phyloP scores from a whole-genome alignment of 306 rosid genomes.

The Cicer yamashitae region DNA sequence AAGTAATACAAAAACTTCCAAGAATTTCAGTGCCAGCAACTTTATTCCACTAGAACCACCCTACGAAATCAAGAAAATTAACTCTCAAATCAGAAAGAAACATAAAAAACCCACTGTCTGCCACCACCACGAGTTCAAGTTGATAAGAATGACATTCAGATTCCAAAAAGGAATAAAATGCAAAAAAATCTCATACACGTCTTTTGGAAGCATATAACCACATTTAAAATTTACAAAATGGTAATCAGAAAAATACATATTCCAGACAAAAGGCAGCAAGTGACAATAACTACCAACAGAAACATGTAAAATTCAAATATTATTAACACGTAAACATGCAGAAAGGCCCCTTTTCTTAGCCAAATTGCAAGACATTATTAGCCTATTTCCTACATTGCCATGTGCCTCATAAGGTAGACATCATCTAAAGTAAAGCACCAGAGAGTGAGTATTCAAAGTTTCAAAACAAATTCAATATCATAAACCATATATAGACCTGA shows the following conservation, averaged over 20 bases:
- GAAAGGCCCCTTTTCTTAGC: constrained; percentile 5
- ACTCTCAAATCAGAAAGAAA: constrained; percentile 46
- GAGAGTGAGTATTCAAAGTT: not conserved
- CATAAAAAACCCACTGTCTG: constrained; percentile 23
- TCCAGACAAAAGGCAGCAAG: constrained; percentile 19
- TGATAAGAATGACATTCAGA: constrained; percentile 24
- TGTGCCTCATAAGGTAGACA: constrained; percentile 11
- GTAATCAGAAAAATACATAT: not conserved
- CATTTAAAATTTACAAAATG: constrained; percentile 29
- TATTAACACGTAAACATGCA: constrained; percentile 15
- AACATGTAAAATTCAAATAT: not conserved
- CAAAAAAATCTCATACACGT: constrained; percentile 23
- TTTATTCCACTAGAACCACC: constrained; percentile 75
- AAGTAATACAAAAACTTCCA: constrained; percentile 82
- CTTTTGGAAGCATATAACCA: not conserved
- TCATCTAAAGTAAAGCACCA: constrained; percentile 11
- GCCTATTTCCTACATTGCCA: constrained; percentile 14
- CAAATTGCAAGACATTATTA: constrained; percentile 23
- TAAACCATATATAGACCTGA: constrained; percentile 10
- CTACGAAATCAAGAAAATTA: constrained; percentile 68
- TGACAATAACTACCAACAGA: constrained; percentile 11
- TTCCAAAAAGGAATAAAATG: constrained; percentile 20
- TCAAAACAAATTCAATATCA: constrained; percentile 10
- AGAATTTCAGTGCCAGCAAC: constrained; percentile 85
- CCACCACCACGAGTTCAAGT: constrained; percentile 22